Percentiles rank a stretch among this genome's conserved stretches.
Conservation (phyloP, 139 green algal genomes). For the Volvox reticuliferus region DNA sequence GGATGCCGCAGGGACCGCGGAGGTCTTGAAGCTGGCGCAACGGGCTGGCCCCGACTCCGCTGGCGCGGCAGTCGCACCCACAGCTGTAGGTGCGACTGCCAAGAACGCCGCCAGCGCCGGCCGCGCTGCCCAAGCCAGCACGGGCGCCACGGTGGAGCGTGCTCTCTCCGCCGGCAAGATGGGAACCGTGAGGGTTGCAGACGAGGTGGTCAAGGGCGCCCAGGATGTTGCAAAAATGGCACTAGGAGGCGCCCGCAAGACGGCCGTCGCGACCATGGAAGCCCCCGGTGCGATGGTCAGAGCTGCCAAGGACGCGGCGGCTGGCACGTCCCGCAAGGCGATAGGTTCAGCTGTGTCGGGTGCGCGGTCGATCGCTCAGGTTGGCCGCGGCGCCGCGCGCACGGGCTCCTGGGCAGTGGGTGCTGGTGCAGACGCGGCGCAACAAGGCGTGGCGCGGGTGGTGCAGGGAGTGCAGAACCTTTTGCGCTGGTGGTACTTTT, state of each 20-base stretch:
- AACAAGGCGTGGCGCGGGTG: not conserved
- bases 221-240: not conserved
- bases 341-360: not conserved
- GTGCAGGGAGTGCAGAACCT: not conserved
- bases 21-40: not conserved
- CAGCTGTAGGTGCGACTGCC: not conserved
- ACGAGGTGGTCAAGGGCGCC: not conserved
- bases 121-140: not conserved
- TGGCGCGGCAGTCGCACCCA: no score
- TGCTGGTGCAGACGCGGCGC: not conserved
- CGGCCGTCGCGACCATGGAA: not conserved
- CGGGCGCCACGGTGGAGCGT: not conserved
- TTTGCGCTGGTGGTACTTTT: conserved; percentile 23
- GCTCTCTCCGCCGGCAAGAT: not conserved
- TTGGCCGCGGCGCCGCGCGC: not conserved
- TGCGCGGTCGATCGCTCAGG: not conserved
- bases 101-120: not conserved
- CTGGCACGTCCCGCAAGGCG: not conserved
- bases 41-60: not conserved
- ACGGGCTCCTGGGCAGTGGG: not conserved
- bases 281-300: not conserved
- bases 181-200: not conserved
- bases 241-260: not conserved
- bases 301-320: conserved; percentile 1
- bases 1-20: not conserved